phyloP scores from a whole-genome alignment of 192 early-diverging fungal genomes.

The Coemansia sp. region DNA sequence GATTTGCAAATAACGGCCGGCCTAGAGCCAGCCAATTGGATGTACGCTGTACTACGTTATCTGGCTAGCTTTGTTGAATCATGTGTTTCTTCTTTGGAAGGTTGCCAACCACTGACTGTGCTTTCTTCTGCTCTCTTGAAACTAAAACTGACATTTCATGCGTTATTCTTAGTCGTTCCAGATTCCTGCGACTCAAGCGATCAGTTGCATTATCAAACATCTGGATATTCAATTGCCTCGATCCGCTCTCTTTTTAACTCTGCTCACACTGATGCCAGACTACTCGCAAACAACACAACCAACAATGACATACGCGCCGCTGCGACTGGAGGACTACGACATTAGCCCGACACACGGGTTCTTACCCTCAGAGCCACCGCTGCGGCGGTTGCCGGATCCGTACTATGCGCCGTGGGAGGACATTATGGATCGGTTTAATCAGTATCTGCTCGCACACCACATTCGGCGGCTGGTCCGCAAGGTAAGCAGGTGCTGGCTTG shows the following conservation, averaged over 20 bases:
- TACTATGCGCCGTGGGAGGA: slow-evolving; percentile 89
- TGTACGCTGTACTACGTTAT: not conserved
- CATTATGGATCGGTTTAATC: slow-evolving; percentile 75
- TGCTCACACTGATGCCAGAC: not conserved
- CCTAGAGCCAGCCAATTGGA: not conserved
- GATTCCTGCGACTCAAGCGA: not conserved
- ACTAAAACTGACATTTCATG: not conserved
- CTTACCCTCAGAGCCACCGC: slow-evolving; percentile 74
- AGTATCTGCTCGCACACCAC: slow-evolving; percentile 68
- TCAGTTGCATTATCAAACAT: slow-evolving; percentile 6
- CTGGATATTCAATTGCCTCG: no score
- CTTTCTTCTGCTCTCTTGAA: not conserved
- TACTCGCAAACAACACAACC: not conserved
- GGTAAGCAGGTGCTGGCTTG: slow-evolving; percentile 51
- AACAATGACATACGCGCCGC: slow-evolving; percentile 23
- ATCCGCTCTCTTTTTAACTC: not conserved
- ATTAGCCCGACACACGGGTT: slow-evolving; percentile 84
- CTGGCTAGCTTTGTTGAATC: not conserved
- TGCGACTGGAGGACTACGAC: slow-evolving; percentile 74
- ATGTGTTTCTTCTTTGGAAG: not conserved
- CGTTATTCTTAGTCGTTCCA: not conserved
- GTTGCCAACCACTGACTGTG: not conserved
- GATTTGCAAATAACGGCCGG: not conserved
- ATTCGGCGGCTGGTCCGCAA: slow-evolving; percentile 65
- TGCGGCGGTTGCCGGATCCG: slow-evolving; percentile 67